Evolutionary conservation across 2,329 filamentous ascomycete genomes (phyloP).

Genomic region (Nigrospora sphaerica): DNA sequence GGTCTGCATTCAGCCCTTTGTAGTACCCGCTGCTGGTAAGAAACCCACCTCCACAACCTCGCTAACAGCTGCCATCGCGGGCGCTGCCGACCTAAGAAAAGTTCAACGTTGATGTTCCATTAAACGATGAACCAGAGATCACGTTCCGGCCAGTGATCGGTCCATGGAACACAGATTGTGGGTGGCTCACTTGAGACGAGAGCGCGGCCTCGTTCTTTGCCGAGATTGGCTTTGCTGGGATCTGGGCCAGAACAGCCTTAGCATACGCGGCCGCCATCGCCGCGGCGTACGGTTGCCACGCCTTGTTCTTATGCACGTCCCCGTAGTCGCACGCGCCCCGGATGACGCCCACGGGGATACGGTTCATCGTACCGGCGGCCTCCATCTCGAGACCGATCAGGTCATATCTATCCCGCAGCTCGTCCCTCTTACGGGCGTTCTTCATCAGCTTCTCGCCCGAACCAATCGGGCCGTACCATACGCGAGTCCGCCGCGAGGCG

Average conservation of each 20-base stretch:
- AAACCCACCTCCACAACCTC: too few species aligned
- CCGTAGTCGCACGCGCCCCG: conserved; percentile 26
- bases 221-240: background rate
- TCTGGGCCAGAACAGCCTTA: background rate
- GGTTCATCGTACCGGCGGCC: background rate
- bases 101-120: background rate
- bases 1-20: too few species aligned
- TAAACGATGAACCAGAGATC: background rate
- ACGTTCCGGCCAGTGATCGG: background rate
- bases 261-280: conserved; percentile 18
- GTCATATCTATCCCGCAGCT: background rate
- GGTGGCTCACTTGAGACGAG: background rate
- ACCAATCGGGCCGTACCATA: conserved; percentile 26
- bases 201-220: background rate
- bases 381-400: background rate
- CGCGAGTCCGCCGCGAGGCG: conserved; percentile 13
- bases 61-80: too few species aligned
- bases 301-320: conserved; percentile 23
- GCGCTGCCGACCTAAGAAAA: too few species aligned
- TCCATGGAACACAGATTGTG: background rate
- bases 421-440: conserved; percentile 13
- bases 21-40: too few species aligned
- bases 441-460: conserved; percentile 25
- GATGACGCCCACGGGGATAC: conserved; percentile 23
- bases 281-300: conserved; percentile 27